phyloP scores from a whole-genome alignment of 1,139 yeast genomes.

The Pichia sp. region DNA sequence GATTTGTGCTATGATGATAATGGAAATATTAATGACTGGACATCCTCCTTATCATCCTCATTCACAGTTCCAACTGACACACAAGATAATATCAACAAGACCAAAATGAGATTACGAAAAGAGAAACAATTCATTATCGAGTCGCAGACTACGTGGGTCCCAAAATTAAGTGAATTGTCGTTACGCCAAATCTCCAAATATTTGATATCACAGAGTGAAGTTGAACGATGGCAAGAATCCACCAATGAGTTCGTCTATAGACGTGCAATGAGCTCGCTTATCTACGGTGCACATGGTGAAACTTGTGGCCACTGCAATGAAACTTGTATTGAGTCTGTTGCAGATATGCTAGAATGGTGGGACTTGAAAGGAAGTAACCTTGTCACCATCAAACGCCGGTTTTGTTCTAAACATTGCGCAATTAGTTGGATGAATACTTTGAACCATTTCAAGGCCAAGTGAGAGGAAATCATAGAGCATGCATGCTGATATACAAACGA shows the following conservation, averaged over 20 bases:
- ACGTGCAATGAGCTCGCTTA: slow-evolving; percentile 37
- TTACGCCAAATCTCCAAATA: slow-evolving; percentile 39
- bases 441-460: slow-evolving; percentile 5
- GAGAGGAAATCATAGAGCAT: no score
- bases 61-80: not conserved
- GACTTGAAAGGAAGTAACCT: slow-evolving; percentile 36
- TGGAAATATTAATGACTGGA: slow-evolving; percentile 9
- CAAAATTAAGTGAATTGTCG: slow-evolving; percentile 38
- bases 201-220: slow-evolving; percentile 38
- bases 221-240: slow-evolving; percentile 36
- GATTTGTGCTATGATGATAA: slow-evolving; percentile 15
- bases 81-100: not conserved
- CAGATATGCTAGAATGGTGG: slow-evolving; percentile 59
- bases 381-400: slow-evolving; percentile 39
- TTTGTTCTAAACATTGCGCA: slow-evolving; percentile 40
- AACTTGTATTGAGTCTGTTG: slow-evolving; percentile 42
- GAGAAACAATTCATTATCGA: slow-evolving; percentile 8
- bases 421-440: slow-evolving; percentile 24
- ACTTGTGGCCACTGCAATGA: slow-evolving; percentile 43
- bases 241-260: slow-evolving; percentile 33
- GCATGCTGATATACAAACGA: not conserved
- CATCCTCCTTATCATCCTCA: slow-evolving; percentile 12
- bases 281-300: slow-evolving; percentile 39
- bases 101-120: slow-evolving; percentile 3
- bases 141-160: slow-evolving; percentile 21